Conservation (phyloP, 1,284 basidiomycete genomes). For the Leccinum brunneo-olivaceum region DNA sequence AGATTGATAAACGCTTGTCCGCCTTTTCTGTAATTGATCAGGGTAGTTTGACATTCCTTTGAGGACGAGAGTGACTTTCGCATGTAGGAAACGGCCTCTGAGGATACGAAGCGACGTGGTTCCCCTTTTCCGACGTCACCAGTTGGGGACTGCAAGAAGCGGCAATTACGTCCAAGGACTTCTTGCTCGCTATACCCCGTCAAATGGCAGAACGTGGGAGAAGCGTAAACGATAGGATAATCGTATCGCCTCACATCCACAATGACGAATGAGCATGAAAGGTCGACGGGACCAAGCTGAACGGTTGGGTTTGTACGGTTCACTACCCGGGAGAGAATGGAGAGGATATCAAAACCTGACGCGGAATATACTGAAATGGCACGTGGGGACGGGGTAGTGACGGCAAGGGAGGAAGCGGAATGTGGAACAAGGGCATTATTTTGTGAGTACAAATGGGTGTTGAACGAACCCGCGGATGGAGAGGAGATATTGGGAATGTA, state of each 20-base stretch:
- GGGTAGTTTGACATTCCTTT: slow-evolving; percentile 82
- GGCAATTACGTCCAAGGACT: slow-evolving; percentile 85
- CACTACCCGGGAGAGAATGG: slow-evolving; percentile 74
- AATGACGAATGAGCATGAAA: slow-evolving; percentile 86
- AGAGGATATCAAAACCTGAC: slow-evolving; percentile 86
- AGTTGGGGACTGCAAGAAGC: slow-evolving; percentile 77
- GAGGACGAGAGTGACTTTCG: slow-evolving; percentile 59
- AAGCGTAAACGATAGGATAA: slow-evolving; percentile 83
- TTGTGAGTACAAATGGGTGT: slow-evolving; percentile 5
- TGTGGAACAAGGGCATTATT: slow-evolving; percentile 8
- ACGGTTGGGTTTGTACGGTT: slow-evolving; percentile 73
- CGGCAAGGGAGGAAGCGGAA: not conserved
- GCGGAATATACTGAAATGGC: slow-evolving; percentile 70
- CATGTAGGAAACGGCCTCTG: slow-evolving; percentile 65
- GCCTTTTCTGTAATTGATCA: slow-evolving; percentile 86
- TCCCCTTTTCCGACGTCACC: slow-evolving; percentile 62
- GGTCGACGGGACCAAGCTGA: slow-evolving; percentile 83
- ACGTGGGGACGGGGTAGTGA: slow-evolving; percentile 22
- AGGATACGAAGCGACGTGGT: slow-evolving; percentile 60
- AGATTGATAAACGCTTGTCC: slow-evolving; percentile 85
- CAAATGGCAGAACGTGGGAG: slow-evolving; percentile 70
- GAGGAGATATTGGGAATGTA: slow-evolving; percentile 4
- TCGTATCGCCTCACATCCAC: slow-evolving; percentile 79
- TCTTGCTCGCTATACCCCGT: slow-evolving; percentile 81
- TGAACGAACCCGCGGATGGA: slow-evolving; percentile 1